phyloP scores from a whole-genome alignment of 2,329 filamentous ascomycete genomes.

The Mycosphaerella sp. region DNA sequence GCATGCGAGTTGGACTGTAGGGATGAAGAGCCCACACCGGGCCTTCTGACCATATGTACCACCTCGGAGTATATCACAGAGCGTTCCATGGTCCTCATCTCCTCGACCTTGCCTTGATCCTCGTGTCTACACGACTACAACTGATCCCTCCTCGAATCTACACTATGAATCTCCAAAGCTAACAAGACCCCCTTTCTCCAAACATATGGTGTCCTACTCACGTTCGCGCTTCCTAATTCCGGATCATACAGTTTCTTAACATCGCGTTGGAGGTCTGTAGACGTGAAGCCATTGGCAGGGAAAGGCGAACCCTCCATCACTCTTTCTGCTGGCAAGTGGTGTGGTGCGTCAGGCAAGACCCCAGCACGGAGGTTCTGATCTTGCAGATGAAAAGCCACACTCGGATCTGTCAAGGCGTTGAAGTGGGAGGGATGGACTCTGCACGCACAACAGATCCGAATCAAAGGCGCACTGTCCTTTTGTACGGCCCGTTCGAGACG shows the following conservation, averaged over 20 bases:
- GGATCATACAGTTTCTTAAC: slow-evolving; percentile 23
- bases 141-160: slow-evolving; percentile 19
- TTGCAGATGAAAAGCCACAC: slow-evolving; percentile 1
- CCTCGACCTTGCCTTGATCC: not conserved
- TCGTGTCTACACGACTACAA: no score
- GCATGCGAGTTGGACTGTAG: no score
- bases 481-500: not conserved
- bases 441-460: slow-evolving; percentile 29
- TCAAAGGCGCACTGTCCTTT: slow-evolving; percentile 16
- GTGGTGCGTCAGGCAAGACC: not conserved
- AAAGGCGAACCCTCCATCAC: slow-evolving; percentile 25
- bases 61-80: no score
- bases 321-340: slow-evolving; percentile 8
- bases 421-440: slow-evolving; percentile 29
- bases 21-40: no score
- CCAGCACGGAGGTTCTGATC: not conserved
- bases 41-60: no score
- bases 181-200: slow-evolving; percentile 25
- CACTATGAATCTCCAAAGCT: slow-evolving; percentile 20
- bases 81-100: no score
- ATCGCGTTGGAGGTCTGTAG: slow-evolving; percentile 22
- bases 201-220: slow-evolving; percentile 26
- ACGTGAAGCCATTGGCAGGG: slow-evolving; percentile 23
- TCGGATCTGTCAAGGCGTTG: slow-evolving; percentile 20
- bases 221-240: slow-evolving; percentile 24